Base-by-base conservation (phyloP, 768 basidiomycete genomes). In the Tylopilus felleus region DNA sequence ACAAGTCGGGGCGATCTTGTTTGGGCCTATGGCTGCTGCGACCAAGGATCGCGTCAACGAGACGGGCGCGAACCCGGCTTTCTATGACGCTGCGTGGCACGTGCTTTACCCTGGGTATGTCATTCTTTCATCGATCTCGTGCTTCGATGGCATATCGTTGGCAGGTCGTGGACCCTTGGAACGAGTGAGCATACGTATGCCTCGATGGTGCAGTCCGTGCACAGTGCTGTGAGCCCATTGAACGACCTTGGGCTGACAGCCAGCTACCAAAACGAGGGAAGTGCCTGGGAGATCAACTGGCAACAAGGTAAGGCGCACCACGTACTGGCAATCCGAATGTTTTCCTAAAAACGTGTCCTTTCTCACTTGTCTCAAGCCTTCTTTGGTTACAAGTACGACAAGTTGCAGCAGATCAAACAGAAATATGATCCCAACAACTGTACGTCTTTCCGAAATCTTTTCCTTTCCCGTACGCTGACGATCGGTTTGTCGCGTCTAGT, bases 181-280 rank as follows among this genome's bases (percentile, higher is more conserved):
- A 38, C 45, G 10, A 61, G 43, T 19, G 46, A 47, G n/a, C 50
- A 13, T 4, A 47, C 48, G 8, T 25, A 54, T n/a, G 2, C 1
- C 2, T 27, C 46, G 3, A 19, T 53, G 40, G 33, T 29, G 9
- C 40, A 33, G 8, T 38, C 55, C 17, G 22, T 61, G 8, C 23
- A 53, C 9, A 3, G 17, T 22, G 51, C 63, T 2, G 53, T 55
- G 14, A 39, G 43, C 8, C 63, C 59, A 0, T 47, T 59, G 40
- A 46, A n/a, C 9, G 44, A 47, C 5, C 48, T 61, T 1, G 62
- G 63, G 6, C 23, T 64, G 33, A 54, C 36, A 2, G 41, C 52
- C 22, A 59, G 62, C 46, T 65, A 52, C 48, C 63, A 61, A 40
- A 64, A 64, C 25, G 62, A 64, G 28, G 60, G 52, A 16, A 57